Conservation (phyloP, 345 rosid species). For the Eucalyptus erythrocorys region DNA sequence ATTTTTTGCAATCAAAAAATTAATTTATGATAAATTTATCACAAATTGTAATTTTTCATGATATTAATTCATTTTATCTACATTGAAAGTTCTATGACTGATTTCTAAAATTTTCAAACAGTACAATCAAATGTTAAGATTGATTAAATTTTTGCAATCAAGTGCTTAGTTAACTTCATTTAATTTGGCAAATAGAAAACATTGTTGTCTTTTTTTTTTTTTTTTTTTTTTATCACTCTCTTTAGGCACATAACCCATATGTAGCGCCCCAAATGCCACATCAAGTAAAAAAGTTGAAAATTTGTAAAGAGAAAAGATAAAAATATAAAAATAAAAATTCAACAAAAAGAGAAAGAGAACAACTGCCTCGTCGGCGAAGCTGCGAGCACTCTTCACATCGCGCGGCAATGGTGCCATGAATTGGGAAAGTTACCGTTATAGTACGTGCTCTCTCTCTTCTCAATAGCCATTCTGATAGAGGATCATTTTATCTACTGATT, state of each 20-base stretch:
- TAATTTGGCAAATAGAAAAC: not conserved
- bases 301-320: not conserved
- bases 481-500: no score
- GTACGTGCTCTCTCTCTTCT: no score
- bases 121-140: not conserved
- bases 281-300: not conserved
- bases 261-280: not conserved
- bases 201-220: no score
- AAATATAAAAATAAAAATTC: not conserved
- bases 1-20: no score
- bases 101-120: no score
- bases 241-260: not conserved
- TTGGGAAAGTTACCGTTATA: not conserved
- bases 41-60: no score
- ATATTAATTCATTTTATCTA: no score
- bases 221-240: not conserved
- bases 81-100: no score
- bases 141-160: rapidly evolving
- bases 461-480: no score
- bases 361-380: no score
- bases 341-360: not conserved
- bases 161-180: not conserved
- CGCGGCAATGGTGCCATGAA: not conserved
- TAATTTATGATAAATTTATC: no score
- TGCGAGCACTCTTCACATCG: no score